phyloP scores from a whole-genome alignment of 306 rosid genomes.

The Begonia fuchsioides region DNA sequence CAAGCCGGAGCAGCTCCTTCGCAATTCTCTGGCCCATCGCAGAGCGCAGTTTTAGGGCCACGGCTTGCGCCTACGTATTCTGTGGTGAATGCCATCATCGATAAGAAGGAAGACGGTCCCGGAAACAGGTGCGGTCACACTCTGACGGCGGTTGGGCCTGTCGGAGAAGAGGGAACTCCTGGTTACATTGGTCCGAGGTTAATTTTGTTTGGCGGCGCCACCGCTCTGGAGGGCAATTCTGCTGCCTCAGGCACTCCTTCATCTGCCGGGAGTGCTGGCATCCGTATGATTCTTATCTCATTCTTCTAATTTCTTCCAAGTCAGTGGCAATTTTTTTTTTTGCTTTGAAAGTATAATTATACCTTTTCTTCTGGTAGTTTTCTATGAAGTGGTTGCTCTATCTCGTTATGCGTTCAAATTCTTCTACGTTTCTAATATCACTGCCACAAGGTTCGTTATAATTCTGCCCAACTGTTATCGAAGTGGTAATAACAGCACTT shows the following conservation, averaged over 20 bases:
- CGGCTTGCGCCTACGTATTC: conserved; percentile 84
- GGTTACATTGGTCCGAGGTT: conserved; percentile 86
- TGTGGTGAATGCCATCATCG: conserved; percentile 76
- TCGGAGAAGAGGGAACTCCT: conserved; percentile 83
- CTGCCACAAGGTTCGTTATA: no score
- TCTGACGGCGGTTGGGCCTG: conserved; percentile 88
- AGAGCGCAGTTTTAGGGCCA: conserved; percentile 72
- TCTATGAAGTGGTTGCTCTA: no score
- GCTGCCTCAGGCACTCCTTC: conserved; percentile 95
- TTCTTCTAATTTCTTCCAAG: no score
- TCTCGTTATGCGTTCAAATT: no score
- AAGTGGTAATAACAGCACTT: no score
- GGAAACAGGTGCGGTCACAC: conserved; percentile 99
- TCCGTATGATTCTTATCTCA: conserved; percentile 40
- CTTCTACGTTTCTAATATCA: no score
- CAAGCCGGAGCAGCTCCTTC: conserved; percentile 32
- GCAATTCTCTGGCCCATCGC: conserved; percentile 19
- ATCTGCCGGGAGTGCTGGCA: conserved; percentile 96
- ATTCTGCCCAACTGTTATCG: no score
- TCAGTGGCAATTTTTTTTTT: no score
- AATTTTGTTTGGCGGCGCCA: conserved; percentile 94
- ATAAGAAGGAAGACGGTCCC: conserved; percentile 95
- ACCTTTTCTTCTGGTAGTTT: no score
- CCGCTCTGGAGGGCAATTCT: conserved; percentile 94
- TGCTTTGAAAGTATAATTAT: no score